Base-by-base conservation (phyloP, 768 basidiomycete genomes). In the Termitomyces sp. region DNA sequence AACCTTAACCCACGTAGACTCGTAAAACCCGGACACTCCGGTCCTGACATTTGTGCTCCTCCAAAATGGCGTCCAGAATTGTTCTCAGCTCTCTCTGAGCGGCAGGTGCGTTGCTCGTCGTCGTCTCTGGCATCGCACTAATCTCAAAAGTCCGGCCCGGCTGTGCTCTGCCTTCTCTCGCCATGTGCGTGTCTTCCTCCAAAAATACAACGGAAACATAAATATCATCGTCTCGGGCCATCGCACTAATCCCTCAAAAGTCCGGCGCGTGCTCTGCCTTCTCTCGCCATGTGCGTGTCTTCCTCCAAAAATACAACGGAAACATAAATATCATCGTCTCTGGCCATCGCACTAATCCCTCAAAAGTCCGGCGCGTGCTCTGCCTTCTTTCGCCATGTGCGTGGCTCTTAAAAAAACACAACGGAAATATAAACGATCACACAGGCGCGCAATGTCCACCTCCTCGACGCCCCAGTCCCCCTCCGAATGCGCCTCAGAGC, bases 401-500 rank as follows among this genome's bases (percentile, higher is more conserved):
- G 84, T 77, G 73, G n/a, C n/a, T n/a, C n/a, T n/a, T n/a, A n/a
- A 46, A 50, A 58, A 48, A 51, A 14, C 40, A 28, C 49, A 39
- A n/a, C 12, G 11, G 16, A 37, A 16, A n/a, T 23, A 5, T 2
- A 21, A 6, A 21, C 9, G 14, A n/a, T 12, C 39, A 14, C 28
- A 9, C 34, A 91, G 88, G 65, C 89, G 86, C 57, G 73, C 84
- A 17, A 81, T 89, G 79, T 79, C 87, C 60, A 78, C 73, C 63
- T 73, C 77, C 25, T 77, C 82, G 43, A 79, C 76, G 47, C 86
- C 80, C 1, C 49, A 39, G 12, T 87, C 90, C 17, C 91, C 93
- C 51, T 80, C 85, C n/a, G 86, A 97, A 75, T 89, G 89, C 65
- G 96, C 96, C 41, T 84, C 88, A 30, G 86, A 95, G 68, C 82